phyloP scores from a whole-genome alignment of 2,329 filamentous ascomycete species.

The Alternaria rosae region DNA sequence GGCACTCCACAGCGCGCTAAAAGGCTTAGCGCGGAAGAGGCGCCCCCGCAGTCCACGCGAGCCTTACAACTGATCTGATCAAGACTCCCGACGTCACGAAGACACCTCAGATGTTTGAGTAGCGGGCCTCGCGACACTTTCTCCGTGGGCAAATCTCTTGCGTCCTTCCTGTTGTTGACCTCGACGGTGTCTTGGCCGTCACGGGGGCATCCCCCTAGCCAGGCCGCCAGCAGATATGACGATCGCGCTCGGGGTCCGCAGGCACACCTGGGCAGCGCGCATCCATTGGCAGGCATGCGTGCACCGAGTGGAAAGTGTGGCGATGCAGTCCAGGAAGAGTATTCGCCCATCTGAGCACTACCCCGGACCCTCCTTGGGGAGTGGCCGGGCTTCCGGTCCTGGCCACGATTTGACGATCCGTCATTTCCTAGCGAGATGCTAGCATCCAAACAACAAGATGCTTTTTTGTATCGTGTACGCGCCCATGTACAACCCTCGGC shows the following conservation, averaged over 20 bases:
- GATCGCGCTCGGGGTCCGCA: slow-evolving; percentile 1
- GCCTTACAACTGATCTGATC: slow-evolving; percentile 20
- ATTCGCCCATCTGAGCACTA: not conserved
- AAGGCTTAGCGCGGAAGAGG: slow-evolving; percentile 17
- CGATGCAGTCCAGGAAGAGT: slow-evolving; percentile 4
- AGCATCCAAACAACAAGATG: slow-evolving; percentile 8
- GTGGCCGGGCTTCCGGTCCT: not conserved
- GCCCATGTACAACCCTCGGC: not conserved
- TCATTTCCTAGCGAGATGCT: slow-evolving; percentile 8
- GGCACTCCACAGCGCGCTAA: slow-evolving; percentile 14
- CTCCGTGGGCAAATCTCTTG: not conserved
- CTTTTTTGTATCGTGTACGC: slow-evolving; percentile 11
- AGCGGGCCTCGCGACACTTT: not conserved
- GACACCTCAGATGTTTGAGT: slow-evolving; percentile 18
- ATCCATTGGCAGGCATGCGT: slow-evolving; percentile 8
- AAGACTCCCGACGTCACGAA: slow-evolving; percentile 20
- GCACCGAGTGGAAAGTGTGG: not conserved
- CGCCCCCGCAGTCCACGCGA: slow-evolving; percentile 18
- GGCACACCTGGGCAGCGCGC: not conserved
- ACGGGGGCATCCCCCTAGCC: not conserved
- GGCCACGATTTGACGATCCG: not conserved
- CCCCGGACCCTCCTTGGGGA: not conserved
- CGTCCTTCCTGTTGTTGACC: not conserved
- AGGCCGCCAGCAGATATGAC: slow-evolving; percentile 1
- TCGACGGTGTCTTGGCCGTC: not conserved